phyloP scores from a whole-genome alignment of 2,329 filamentous ascomycete genomes.

The Penicillium sp. region DNA sequence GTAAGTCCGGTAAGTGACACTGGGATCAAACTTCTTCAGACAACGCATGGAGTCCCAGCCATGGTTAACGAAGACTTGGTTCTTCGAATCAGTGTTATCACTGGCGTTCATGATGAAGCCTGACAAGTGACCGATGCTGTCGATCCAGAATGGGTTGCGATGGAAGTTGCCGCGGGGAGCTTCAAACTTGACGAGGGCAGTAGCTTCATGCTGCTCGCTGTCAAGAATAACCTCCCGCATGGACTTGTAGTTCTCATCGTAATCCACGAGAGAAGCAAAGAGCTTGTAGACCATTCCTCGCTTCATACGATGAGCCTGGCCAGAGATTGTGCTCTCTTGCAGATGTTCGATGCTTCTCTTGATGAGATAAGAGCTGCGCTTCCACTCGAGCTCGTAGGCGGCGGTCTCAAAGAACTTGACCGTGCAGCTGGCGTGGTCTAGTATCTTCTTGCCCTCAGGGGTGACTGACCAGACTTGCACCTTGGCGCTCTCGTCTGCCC shows the following conservation, averaged over 20 bases:
- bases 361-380: constrained; percentile 70
- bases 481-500: constrained; percentile 33
- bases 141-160: constrained; percentile 62
- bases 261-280: constrained; percentile 60
- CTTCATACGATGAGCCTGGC: constrained; percentile 71
- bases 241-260: constrained; percentile 58
- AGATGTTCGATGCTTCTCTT: constrained; percentile 62
- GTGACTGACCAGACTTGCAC: constrained; percentile 41
- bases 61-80: constrained; percentile 63
- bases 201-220: constrained; percentile 58
- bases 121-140: constrained; percentile 59
- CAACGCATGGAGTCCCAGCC: constrained; percentile 64
- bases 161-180: constrained; percentile 59
- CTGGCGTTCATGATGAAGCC: constrained; percentile 64
- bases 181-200: constrained; percentile 56
- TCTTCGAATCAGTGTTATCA: constrained; percentile 60
- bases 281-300: constrained; percentile 79
- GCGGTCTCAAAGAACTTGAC: constrained; percentile 37
- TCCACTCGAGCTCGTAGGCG: constrained; percentile 37
- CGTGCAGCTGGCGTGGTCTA: constrained; percentile 39
- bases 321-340: constrained; percentile 62
- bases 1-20: constrained; percentile 60
- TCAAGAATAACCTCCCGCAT: constrained; percentile 63
- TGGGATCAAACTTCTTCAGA: constrained; percentile 53
- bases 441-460: constrained; percentile 38